phyloP scores from a whole-genome alignment of 768 basidiomycete genomes.

The Psilocybe subaeruginosa region DNA sequence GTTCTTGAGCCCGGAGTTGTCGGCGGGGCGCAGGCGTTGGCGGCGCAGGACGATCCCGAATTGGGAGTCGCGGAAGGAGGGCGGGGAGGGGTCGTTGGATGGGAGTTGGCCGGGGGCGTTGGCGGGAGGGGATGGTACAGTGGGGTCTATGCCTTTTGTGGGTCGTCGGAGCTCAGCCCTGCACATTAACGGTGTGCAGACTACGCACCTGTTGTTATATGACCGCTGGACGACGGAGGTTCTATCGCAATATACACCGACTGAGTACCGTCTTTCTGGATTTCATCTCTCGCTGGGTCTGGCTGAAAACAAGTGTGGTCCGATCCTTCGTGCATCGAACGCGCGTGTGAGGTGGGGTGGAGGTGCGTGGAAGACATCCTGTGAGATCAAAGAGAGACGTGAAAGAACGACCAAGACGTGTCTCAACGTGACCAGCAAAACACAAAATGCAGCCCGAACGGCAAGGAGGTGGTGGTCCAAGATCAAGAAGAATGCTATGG shows the following conservation, averaged over 20 bases:
- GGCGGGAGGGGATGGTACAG: neutral
- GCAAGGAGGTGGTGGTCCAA: neutral
- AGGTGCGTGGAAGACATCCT: neutral
- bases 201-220: conserved; percentile 3
- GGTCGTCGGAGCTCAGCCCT: neutral
- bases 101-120: neutral
- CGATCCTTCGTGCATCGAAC: neutral
- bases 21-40: conserved; percentile 52
- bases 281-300: neutral
- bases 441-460: neutral
- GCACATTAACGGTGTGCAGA: neutral
- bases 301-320: neutral
- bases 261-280: neutral
- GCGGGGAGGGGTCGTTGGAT: conserved; percentile 26
- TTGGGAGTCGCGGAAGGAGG: conserved; percentile 49
- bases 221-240: conserved; percentile 4
- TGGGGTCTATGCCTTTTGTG: neutral
- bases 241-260: conserved; percentile 14
- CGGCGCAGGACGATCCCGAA: conserved; percentile 62
- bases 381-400: neutral
- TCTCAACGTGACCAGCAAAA: neutral
- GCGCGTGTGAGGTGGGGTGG: neutral
- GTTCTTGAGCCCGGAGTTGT: conserved; percentile 45
- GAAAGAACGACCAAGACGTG: neutral
- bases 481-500: neutral